phyloP scores from a whole-genome alignment of 2,329 filamentous ascomycete genomes.

The Colletotrichum tropicicola region DNA sequence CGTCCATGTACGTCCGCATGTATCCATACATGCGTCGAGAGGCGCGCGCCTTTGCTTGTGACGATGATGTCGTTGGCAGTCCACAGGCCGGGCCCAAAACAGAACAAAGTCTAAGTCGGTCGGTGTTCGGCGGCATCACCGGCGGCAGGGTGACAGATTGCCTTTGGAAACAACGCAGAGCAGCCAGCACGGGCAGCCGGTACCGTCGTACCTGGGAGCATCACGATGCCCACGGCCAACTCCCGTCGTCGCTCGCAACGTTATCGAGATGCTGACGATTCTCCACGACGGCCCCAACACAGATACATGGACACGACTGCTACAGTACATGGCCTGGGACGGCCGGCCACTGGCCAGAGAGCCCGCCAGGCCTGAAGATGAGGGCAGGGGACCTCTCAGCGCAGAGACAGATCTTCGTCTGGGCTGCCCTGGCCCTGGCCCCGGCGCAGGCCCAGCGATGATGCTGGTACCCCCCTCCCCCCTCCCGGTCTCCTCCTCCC shows the following conservation, averaged over 20 bases:
- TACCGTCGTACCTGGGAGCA: neutral
- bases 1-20: conserved; percentile 21
- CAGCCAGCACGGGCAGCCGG: neutral
- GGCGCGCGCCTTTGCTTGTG: conserved; percentile 31
- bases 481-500: conserved; percentile 41
- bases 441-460: conserved; percentile 39
- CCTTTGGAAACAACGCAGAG: neutral
- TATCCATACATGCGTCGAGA: conserved; percentile 13
- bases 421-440: conserved; percentile 27
- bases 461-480: conserved; percentile 38
- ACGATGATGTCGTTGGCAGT: conserved; percentile 25
- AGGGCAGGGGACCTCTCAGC: conserved; percentile 47
- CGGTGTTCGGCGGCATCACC: conserved; percentile 13
- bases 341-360: conserved; percentile 32
- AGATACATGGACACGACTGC: neutral
- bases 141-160: conserved; percentile 8
- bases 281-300: neutral
- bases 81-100: neutral
- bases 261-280: neutral
- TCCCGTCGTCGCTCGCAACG: neutral
- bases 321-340: neutral
- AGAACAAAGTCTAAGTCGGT: conserved; percentile 21
- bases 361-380: no score
- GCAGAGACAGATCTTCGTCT: conserved; percentile 54
- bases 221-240: neutral